Evolutionary conservation across 192 early-diverging fungal species (phyloP).

Genomic region (Coemansia sp.): DNA sequence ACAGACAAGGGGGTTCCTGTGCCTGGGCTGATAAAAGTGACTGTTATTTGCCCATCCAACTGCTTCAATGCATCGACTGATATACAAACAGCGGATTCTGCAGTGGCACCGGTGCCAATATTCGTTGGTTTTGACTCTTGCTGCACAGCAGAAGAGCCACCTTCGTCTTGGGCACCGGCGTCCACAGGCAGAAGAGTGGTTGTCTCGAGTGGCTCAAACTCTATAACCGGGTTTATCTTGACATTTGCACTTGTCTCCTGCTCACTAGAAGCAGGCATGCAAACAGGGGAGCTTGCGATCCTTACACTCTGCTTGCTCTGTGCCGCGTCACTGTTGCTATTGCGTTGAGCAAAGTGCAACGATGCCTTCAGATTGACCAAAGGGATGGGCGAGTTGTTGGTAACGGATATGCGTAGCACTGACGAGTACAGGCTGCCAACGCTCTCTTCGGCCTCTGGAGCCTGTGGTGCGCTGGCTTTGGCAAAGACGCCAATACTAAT

Average conservation of each 20-base stretch:
- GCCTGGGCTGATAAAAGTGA: conserved; percentile 42
- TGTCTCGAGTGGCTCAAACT: background rate
- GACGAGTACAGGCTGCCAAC: background rate
- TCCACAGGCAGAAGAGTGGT: background rate
- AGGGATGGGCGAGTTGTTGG: conserved; percentile 42
- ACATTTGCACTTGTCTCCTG: background rate
- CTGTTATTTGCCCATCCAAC: conserved; percentile 27
- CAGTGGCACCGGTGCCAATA: conserved; percentile 13
- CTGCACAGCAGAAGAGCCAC: background rate
- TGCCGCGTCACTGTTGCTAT: background rate
- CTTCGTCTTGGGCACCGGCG: background rate
- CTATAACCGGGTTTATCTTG: background rate
- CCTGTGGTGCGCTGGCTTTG: background rate
- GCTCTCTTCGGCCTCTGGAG: background rate
- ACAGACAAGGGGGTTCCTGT: conserved; percentile 31
- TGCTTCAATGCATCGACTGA: conserved; percentile 9
- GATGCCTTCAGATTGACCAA: conserved; percentile 8
- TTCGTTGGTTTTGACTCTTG: conserved; percentile 1
- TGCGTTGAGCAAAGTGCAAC: conserved; percentile 18
- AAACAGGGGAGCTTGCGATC: background rate
- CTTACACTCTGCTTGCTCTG: background rate
- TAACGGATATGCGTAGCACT: conserved; percentile 8
- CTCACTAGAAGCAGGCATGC: background rate
- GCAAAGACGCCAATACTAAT: conserved; percentile 37
- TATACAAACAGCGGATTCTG: conserved; percentile 1